phyloP scores from a whole-genome alignment of 495 filamentous ascomycete genomes.

The Talaromyces nanjingensis region DNA sequence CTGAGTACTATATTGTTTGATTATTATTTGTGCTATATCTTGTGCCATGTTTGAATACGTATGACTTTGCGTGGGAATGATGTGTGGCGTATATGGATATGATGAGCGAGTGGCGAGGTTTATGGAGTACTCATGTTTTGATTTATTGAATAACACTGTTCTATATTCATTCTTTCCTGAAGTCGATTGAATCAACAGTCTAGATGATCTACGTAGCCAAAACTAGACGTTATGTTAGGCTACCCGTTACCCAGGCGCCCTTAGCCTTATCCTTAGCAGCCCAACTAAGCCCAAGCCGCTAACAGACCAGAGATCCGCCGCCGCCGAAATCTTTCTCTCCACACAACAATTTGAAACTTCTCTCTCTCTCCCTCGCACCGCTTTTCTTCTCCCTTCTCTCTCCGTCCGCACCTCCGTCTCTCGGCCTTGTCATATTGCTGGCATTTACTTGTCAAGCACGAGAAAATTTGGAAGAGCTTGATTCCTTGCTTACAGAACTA shows the following conservation, averaged over 20 bases:
- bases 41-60: background rate
- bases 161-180: background rate
- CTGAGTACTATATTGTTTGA: background rate
- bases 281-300: background rate
- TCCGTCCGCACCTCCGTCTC: background rate
- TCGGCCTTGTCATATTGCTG: conserved; percentile 26
- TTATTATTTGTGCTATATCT: conserved; percentile 4
- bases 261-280: background rate
- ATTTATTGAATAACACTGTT: background rate
- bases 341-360: background rate
- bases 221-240: background rate
- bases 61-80: background rate
- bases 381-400: background rate
- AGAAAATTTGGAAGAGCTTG: conserved; percentile 6
- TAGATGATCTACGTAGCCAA: background rate
- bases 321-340: conserved; percentile 6
- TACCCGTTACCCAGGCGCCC: background rate
- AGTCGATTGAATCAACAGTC: background rate
- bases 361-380: conserved; percentile 4
- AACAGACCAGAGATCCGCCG: background rate
- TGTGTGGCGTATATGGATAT: background rate
- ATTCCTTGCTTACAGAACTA: background rate
- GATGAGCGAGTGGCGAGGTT: background rate
- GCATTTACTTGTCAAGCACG: conserved; percentile 50
- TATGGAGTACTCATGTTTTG: background rate